A percentile compares a stretch with the other conserved stretches of the same genome.
Conservation (phyloP, 345 rosid genomes). For the Salix brachista region DNA sequence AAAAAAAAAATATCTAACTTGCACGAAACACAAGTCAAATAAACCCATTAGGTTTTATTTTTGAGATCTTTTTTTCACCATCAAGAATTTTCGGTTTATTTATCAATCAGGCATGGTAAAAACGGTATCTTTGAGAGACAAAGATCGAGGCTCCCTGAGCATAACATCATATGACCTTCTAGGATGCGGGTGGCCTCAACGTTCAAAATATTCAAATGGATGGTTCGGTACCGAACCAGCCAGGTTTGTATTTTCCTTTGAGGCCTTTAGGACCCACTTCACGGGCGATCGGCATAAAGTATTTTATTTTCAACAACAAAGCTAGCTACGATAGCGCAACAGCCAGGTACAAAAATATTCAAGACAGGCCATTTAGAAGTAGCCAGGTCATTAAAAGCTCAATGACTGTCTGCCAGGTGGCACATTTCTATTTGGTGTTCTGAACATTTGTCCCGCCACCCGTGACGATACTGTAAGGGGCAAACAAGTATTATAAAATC, state of each 20-base stretch:
- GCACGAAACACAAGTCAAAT: too few species aligned
- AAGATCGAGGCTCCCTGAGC: too few species aligned
- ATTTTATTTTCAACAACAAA: background rate
- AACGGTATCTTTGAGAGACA: too few species aligned
- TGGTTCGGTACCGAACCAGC: slow-evolving; percentile 35
- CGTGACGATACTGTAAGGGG: background rate
- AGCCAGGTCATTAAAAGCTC: background rate
- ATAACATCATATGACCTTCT: too few species aligned
- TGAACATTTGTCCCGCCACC: background rate
- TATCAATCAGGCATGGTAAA: too few species aligned
- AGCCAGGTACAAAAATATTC: too few species aligned
- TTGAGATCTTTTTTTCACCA: too few species aligned
- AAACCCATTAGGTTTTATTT: too few species aligned
- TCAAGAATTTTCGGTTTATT: too few species aligned
- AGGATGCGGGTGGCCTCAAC: slow-evolving; percentile 28
- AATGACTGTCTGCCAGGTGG: background rate
- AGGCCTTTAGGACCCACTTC: slow-evolving; percentile 46
- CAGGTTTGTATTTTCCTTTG: slow-evolving; percentile 23
- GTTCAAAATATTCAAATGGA: slow-evolving; percentile 45
- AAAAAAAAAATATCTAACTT: too few species aligned
- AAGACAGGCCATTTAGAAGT: background rate
- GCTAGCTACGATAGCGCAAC: background rate
- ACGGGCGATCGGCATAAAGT: slow-evolving; percentile 26
- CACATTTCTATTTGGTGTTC: background rate
- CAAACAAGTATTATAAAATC: background rate